Percentiles rank a stretch among this genome's conserved stretches.
Evolutionary conservation across 2,329 filamentous ascomycete genomes (phyloP).

Genomic region (Sporothrix inflata): DNA sequence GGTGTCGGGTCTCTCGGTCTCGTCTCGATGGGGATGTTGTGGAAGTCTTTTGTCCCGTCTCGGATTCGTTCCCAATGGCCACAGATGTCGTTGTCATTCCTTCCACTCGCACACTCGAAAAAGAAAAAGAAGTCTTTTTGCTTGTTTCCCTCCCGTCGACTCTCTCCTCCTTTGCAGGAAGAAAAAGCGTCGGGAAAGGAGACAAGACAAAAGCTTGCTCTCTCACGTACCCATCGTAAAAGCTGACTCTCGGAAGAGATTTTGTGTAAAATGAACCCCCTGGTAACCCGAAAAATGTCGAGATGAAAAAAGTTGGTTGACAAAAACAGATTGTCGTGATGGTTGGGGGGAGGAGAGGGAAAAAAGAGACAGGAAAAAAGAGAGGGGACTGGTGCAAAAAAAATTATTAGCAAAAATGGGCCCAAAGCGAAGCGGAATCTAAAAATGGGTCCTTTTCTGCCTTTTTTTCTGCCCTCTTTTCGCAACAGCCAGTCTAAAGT

Average conservation of each 20-base stretch:
- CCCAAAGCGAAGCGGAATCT: conserved; percentile 5
- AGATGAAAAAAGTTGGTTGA: conserved; percentile 36
- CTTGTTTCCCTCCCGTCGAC: not conserved
- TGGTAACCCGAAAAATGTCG: conserved; percentile 27
- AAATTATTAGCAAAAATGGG: conserved; percentile 26
- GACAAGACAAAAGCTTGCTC: conserved; percentile 26
- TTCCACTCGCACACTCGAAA: conserved; percentile 36
- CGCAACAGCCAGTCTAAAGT: not conserved
- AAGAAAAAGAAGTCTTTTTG: conserved; percentile 25
- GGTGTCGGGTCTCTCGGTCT: conserved; percentile 1
- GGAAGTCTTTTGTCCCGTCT: conserved; percentile 2
- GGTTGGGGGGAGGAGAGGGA: conserved; percentile 32
- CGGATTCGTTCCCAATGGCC: not conserved
- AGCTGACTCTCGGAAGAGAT: conserved; percentile 43
- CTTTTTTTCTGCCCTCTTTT: not conserved
- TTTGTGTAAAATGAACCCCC: conserved; percentile 29
- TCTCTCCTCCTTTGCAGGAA: not conserved
- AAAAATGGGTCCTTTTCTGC: not conserved
- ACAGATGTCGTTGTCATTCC: conserved; percentile 23
- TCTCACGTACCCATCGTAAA: conserved; percentile 66
- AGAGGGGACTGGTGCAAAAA: conserved; percentile 26
- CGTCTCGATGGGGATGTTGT: conserved; percentile 1
- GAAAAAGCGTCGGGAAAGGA: not conserved
- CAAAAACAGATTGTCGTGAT: conserved; percentile 46
- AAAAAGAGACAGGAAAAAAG: conserved; percentile 21